Base-by-base conservation (phyloP, 2,329 filamentous ascomycete species). In the Huntiella abstrusa region DNA sequence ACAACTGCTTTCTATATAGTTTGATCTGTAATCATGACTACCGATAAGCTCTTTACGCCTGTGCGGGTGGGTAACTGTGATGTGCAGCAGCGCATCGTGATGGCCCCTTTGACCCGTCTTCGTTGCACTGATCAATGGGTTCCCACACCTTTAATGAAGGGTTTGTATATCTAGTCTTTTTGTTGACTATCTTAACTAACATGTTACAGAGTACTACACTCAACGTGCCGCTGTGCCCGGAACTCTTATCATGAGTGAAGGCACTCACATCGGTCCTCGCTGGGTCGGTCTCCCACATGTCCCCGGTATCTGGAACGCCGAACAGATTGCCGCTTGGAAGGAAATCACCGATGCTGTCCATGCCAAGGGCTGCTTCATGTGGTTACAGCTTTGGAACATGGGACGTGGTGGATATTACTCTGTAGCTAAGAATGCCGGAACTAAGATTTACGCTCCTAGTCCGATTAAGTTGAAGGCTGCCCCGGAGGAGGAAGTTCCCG, bases 341-440 rank as follows among this genome's bases (percentile, higher is more conserved):
- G 59, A 65, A 11, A 61, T 82, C 37, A 75, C 71, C 2, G 67
- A 74, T 19, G 71, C 69, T 1, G 74, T 83, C 0, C 79, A 83
- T 56, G 63, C 63, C 16, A 77, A 77, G 53, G 71, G 71, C 4
- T 69, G 65, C 13, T 73, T 65, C 53, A 75, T 81, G 50, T 81
- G 68, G 59, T 61, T 69, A 22, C 79, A 83, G 55, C 62, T 84
- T 0, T 82, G 77, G 75, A 69, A 70, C 1, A 60, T 75, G 0
- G 77, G 79, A 5, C 68, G 79, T 1, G 65, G 67, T 1, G 69
- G 69, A 2, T 69, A 48, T 63, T 69, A 59, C 68, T 70, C 52
- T 61, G n/a, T 46, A 7, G 49, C 44, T 7, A 10, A 34, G 4
- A 16, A 39, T 4, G 37, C 38, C 12, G 46, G 45, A 16, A 43